phyloP scores from a whole-genome alignment of 192 early-diverging fungal genomes.

The Coemansia asiatica region DNA sequence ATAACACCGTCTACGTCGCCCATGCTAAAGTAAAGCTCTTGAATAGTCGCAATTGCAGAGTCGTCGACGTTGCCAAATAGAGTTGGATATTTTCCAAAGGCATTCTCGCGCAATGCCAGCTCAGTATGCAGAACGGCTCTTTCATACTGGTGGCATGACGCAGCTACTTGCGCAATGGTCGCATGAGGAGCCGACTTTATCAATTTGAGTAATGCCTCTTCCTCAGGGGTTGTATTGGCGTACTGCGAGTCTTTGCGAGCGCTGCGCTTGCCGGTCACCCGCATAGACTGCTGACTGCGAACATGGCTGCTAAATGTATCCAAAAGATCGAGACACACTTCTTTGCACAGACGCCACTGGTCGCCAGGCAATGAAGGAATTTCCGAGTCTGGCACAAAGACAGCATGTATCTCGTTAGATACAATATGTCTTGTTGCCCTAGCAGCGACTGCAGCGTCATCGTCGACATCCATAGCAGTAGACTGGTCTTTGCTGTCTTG shows the following conservation, averaged over 20 bases:
- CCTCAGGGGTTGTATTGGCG: conserved; percentile 21
- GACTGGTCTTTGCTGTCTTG: conserved; percentile 4
- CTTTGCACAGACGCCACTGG: conserved; percentile 44
- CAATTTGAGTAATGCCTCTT: conserved; percentile 22
- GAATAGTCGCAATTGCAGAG: conserved; percentile 27
- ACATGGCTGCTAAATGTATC: conserved; percentile 33
- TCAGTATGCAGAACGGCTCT: conserved; percentile 38
- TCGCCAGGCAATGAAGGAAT: conserved; percentile 19
- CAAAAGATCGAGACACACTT: conserved; percentile 33
- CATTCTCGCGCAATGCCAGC: conserved; percentile 28
- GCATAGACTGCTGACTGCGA: conserved; percentile 25
- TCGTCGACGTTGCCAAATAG: conserved; percentile 43
- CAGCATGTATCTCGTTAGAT: conserved; percentile 30
- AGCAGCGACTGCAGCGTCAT: background rate
- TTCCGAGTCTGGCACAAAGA: conserved; percentile 17
- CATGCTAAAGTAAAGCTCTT: conserved; percentile 48
- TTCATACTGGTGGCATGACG: conserved; percentile 43
- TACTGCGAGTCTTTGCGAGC: conserved; percentile 23
- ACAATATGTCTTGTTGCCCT: background rate
- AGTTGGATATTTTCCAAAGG: conserved; percentile 23
- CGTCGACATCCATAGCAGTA: background rate
- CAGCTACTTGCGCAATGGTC: conserved; percentile 30
- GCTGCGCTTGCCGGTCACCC: conserved; percentile 24
- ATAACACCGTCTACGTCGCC: conserved; percentile 49
- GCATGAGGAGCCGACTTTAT: conserved; percentile 15